Evolutionary conservation across 108 stramenopile genomes (phyloP).

Genomic region (Seminavis robusta): DNA sequence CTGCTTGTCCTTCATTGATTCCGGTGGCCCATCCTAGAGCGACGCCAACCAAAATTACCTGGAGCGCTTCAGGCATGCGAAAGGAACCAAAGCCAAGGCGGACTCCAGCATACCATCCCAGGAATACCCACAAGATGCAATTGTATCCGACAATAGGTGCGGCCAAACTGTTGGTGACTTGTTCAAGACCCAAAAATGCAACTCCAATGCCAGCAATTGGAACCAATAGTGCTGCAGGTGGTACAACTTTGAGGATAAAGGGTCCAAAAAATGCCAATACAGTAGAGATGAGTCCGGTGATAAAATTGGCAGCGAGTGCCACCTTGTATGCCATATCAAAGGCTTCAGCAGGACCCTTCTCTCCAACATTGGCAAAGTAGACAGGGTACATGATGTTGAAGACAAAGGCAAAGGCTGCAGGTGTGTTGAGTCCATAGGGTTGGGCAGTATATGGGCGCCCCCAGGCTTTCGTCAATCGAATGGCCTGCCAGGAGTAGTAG

Average conservation of each 20-base stretch:
- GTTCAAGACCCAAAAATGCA: conserved; percentile 45
- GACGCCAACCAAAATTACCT: conserved; percentile 35
- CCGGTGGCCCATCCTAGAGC: conserved; percentile 41
- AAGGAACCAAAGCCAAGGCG: conserved; percentile 22
- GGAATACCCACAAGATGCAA: conserved; percentile 39
- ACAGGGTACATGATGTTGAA: conserved; percentile 56
- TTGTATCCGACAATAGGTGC: conserved; percentile 37
- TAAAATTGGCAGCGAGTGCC: conserved; percentile 60
- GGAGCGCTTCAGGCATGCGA: conserved; percentile 43
- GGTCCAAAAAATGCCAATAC: conserved; percentile 34
- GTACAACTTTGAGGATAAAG: conserved; percentile 26
- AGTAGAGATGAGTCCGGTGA: conserved; percentile 53
- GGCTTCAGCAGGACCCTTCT: conserved; percentile 12
- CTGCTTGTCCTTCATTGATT: conserved; percentile 19
- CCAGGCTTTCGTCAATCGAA: conserved; percentile 39
- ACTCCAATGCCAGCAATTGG: conserved; percentile 56
- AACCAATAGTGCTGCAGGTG: conserved; percentile 43
- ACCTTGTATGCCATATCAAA: conserved; percentile 48
- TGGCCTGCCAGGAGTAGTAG: conserved; percentile 47
- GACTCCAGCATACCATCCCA: conserved; percentile 39
- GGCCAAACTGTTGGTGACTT: conserved; percentile 27
- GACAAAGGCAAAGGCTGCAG: conserved; percentile 70
- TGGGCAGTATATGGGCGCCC: conserved; percentile 49
- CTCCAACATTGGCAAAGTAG: conserved; percentile 14
- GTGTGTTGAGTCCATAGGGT: conserved; percentile 79